These are phyloP conservation scores for Phytophthora cactorum DNA, from an alignment of 352 stramenopile species.

Conservation along the genomic window DNA sequence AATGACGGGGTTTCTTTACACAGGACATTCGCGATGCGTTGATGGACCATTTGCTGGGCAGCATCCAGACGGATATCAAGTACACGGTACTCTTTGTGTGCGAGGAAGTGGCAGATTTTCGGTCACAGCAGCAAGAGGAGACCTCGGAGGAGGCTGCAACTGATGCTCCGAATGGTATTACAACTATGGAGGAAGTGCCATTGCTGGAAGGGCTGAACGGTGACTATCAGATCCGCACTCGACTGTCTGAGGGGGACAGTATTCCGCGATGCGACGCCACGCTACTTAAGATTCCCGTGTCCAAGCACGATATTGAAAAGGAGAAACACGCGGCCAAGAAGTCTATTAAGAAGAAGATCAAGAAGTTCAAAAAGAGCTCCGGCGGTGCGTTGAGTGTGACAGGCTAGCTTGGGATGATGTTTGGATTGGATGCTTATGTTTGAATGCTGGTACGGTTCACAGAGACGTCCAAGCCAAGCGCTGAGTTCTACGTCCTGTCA, in stretches of 20 bases:
- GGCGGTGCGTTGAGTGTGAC: conserved; percentile 34
- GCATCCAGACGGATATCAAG: conserved; percentile 63
- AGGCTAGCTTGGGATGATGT: not conserved
- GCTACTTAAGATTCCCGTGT: conserved; percentile 73
- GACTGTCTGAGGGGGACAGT: conserved; percentile 75
- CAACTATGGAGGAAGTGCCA: conserved; percentile 16
- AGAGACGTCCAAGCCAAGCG: conserved; percentile 56
- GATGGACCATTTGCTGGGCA: conserved; percentile 69
- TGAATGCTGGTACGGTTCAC: conserved; percentile 3
- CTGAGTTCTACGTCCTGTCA: conserved; percentile 83
- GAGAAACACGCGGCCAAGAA: conserved; percentile 83
- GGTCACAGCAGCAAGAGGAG: conserved; percentile 8
- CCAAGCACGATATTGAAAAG: conserved; percentile 77
- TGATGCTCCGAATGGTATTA: not conserved
- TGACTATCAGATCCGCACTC: conserved; percentile 54
- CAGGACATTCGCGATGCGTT: conserved; percentile 74
- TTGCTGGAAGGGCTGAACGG: conserved; percentile 46
- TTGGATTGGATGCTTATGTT: conserved; percentile 5
- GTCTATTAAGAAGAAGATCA: conserved; percentile 87
- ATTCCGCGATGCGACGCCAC: conserved; percentile 80
- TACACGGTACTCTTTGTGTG: conserved; percentile 74
- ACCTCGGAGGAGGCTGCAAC: conserved; percentile 5
- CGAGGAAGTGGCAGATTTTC: conserved; percentile 71
- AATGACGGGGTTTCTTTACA: not conserved
- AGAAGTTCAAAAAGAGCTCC: conserved; percentile 84